phyloP scores from a whole-genome alignment of 2,329 filamentous ascomycete genomes.

The Botrytis pseudocinerea region DNA sequence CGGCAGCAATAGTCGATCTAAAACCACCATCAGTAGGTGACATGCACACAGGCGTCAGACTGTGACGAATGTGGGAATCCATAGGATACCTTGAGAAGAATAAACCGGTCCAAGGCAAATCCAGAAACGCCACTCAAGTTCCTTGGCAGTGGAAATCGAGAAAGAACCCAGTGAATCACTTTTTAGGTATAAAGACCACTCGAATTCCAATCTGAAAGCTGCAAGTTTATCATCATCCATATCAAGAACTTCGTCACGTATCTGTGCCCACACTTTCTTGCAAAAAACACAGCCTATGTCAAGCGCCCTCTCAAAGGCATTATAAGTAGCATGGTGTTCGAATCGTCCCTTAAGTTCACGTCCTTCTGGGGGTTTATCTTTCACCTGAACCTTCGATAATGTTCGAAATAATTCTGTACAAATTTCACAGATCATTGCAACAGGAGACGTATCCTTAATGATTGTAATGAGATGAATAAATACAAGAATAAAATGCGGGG shows the following conservation, averaged over 20 bases:
- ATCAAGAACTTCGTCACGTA: not conserved
- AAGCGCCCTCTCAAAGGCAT: not conserved
- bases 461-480: not conserved
- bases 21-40: not conserved
- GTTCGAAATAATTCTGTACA: not conserved
- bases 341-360: not conserved
- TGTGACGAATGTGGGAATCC: not conserved
- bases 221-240: not conserved
- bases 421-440: not conserved
- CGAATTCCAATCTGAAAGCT: not conserved
- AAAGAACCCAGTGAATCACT: no score
- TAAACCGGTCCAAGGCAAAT: accelerated
- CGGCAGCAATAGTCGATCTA: not conserved
- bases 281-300: not conserved
- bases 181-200: no score
- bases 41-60: not conserved
- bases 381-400: accelerated
- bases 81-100: not conserved
- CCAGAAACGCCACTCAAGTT: no score
- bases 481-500: not conserved
- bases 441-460: no score
- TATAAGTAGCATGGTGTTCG: not conserved
- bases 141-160: no score
- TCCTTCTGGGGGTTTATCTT: accelerated
- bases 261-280: not conserved